Evolutionary conservation across 768 basidiomycete species (phyloP), one percentile per base, ranked within the genome.

Genomic region (Rhizopogon vinicolor): DNA sequence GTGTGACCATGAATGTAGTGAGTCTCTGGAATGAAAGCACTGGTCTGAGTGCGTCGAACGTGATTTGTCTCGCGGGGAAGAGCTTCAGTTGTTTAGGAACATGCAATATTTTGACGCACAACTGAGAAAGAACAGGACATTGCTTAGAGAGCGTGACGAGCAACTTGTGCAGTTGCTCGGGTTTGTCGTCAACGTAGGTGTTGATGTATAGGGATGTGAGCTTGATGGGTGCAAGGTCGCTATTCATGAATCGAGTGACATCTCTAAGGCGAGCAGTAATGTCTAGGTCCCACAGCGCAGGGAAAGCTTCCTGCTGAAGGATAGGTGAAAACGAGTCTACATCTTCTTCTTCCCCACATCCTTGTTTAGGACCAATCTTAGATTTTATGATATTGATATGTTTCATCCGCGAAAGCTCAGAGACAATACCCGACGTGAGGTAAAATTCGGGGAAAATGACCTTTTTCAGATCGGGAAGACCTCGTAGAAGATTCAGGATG

Each of bases 171-270:
- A 86, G 56, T 14, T 72, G 63, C 3, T 68, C 54, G 0, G 82
- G 78, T 1, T 72, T 59, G 56, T 83, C 78, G 16, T 75, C 60
- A 3, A 70, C 60, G 18, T 75, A 71, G 2, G 79, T 76, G 57
- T 83, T 82, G 46, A 86, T 58, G 60, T 78, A 82, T 7, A 86
- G 67, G n/a, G 68, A 67, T 0, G 75, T 79, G 35, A 87, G 63
- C 42, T 78, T 78, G 6, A 63, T 60, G 0, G 85, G 85, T 0
- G 80, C 72, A 54, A 75, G 81, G 4, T 70, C 58, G 1, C 65
- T 62, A 33, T 67, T 63, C 52, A 86, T 64, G 64, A 86, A 80
- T 3, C 64, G 65, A 5, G 75, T 66, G 18, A 79, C 67, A 52
- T 83, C 75, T 5, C 68, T 66, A 28, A 83, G 71, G 16, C 67